These are phyloP conservation scores for Ganoderma meredithae DNA, from an alignment of 1,284 basidiomycete genomes.

Conservation along the genomic window DNA sequence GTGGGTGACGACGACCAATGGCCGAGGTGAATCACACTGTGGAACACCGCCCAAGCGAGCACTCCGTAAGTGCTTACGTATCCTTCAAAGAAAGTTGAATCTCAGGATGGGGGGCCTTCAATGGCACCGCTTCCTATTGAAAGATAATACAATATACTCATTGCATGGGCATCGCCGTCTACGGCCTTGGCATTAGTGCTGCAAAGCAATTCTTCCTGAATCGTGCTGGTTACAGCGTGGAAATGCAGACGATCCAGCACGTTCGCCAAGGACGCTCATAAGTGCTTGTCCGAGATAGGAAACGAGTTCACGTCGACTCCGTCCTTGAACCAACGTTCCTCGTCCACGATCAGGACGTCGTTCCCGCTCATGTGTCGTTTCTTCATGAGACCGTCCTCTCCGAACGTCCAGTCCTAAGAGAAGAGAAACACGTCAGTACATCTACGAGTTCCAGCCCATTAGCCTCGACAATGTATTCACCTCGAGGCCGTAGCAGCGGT, in stretches of 20 bases:
- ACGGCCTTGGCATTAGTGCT: too few species aligned
- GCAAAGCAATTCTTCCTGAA: neutral
- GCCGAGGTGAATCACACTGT: too few species aligned
- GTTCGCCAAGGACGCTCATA: conserved; percentile 11
- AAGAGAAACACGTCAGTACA: too few species aligned
- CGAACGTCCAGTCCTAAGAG: conserved; percentile 65
- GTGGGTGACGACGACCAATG: too few species aligned
- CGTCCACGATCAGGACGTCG: conserved; percentile 57
- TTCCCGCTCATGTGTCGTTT: conserved; percentile 67
- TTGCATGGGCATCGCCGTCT: too few species aligned
- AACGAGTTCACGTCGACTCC: conserved; percentile 43
- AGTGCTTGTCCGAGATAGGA: conserved; percentile 36
- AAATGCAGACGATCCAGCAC: neutral
- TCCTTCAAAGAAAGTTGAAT: too few species aligned
- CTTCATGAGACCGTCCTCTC: conserved; percentile 58
- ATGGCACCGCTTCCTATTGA: too few species aligned
- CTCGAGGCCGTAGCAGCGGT: conserved; percentile 62
- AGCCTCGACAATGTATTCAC: conserved; percentile 26
- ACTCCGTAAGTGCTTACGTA: too few species aligned
- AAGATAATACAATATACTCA: too few species aligned
- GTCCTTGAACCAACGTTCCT: conserved; percentile 65
- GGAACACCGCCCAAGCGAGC: too few species aligned
- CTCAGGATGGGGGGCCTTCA: too few species aligned
- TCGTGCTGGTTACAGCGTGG: neutral
- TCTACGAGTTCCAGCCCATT: too few species aligned